Evolutionary conservation across 306 rosid genomes (phyloP), one percentile per base, ranked within the genome.

Genomic region (Mimosa bimucronata): DNA sequence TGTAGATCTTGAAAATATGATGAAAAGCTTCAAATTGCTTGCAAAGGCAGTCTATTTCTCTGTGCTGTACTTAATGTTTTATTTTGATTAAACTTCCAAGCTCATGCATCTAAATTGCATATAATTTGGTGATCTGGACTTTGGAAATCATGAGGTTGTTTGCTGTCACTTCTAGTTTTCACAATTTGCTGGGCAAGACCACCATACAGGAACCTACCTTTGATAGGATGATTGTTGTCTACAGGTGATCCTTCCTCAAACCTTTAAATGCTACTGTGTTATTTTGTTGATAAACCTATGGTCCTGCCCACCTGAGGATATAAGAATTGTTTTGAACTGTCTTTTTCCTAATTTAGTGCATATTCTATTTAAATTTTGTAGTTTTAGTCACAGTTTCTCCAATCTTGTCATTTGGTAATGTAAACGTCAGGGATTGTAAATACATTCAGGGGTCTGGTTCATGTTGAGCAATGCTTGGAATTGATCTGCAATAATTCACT

Each of bases 131-230:
- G 55, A 50, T 72, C n/a, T 69, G 37, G 34, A 6, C 31, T 66
- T 57, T 44, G 71, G 4, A 37, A 73, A 38, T 57, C 75, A 31
- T 31, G 73, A 79, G 73, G 25, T 69, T 84, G 37, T 83, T 81
- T 75, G 71, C 29, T 84, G 41, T 23, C 60, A 72, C 83, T 80
- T 80, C 30, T 88, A 92, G 98, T 53, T 58, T 75, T 40, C 31
- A 70, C 75, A 94, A 76, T 78, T 78, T 92, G 81, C 77, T 92
- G 85, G 71, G 81, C 85, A 92, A 88, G 85, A 90, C 61, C 79
- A 87, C 89, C 66, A 90, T 94, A 77, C 94, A 94, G 79, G 98
- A 94, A 85, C 98, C 97, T 65, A 94, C 98, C 57, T 94, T 94
- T 85, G 92, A 94, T 74, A 87, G 97, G 84, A 92, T 94, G 40